phyloP scores from a whole-genome alignment of 306 rosid species.

The Sphenostylis stenocarpa region DNA sequence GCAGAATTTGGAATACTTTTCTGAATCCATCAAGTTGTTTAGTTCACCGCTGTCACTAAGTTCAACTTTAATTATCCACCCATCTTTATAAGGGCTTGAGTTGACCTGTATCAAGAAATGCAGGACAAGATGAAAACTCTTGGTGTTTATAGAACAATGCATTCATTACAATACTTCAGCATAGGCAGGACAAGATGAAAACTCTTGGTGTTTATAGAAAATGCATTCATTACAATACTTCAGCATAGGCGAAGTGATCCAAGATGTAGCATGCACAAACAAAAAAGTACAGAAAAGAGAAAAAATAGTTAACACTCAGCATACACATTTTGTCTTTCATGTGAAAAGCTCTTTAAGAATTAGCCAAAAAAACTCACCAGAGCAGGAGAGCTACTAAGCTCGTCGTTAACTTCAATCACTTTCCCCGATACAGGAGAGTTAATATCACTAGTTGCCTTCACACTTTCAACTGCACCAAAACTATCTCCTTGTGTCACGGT shows the following conservation, averaged over 20 bases:
- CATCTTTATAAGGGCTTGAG: slow-evolving; percentile 77
- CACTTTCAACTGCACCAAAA: slow-evolving; percentile 97
- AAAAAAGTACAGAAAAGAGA: background rate
- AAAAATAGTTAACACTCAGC: background rate
- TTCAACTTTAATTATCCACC: slow-evolving; percentile 90
- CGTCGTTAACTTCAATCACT: slow-evolving; percentile 69
- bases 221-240: background rate
- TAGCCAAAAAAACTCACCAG: slow-evolving; percentile 55
- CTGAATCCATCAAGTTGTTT: slow-evolving; percentile 80
- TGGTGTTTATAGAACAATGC: background rate
- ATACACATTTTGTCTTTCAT: background rate
- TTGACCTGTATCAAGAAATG: slow-evolving; percentile 53
- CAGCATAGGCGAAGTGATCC: background rate
- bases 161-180: background rate
- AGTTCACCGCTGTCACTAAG: slow-evolving; percentile 56
- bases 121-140: slow-evolving; percentile 1
- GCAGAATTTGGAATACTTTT: slow-evolving; percentile 85
- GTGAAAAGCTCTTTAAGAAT: background rate
- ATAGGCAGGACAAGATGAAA: slow-evolving; percentile 5
- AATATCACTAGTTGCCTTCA: slow-evolving; percentile 93
- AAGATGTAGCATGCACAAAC: background rate
- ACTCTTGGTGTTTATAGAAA: background rate
- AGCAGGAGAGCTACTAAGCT: slow-evolving; percentile 78
- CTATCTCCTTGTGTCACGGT: slow-evolving; percentile 61
- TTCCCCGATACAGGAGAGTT: slow-evolving; percentile 89